Evolutionary conservation across 2,329 filamentous ascomycete genomes (phyloP), one percentile per base, ranked within the genome.

Genomic region (Phialophora verrucosa): DNA sequence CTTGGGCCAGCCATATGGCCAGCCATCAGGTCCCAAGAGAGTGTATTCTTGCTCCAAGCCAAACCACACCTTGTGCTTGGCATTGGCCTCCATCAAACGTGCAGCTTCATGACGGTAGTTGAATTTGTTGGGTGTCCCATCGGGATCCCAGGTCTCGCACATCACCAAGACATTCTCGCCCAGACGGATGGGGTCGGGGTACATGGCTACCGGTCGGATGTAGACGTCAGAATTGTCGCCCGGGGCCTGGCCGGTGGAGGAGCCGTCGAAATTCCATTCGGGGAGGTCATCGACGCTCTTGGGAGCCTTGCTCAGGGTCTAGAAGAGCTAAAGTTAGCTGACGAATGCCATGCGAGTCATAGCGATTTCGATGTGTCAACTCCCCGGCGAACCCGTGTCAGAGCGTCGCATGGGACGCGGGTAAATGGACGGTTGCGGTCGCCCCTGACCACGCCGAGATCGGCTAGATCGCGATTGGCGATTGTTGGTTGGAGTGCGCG

Each of bases 41-140:
- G 92, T 98, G 87, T 98, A 98, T 82, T 98, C 94, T 80, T 98
- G 94, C 80, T 97, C 94, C 20, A 99, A 89, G 82, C 95, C 95
- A 82, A 98, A 99, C 95, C 94, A 98, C 77, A 95, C 93, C 79
- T 91, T 85, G 75, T 94, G 90, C 65, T 88, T 84, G 79, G 89
- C 89, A 81, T 97, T 89, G 70, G 89, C 86, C 81, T 95, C 88
- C 92, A 98, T 96, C 75, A 97, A 85, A 81, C 95, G 90, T 77
- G 88, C 88, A 76, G 89, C 91, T 77, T 98, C 94, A 79, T 97
- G 91, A 74, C 95, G 92, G 89, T 90, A 91, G 90, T 99, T 99
- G 90, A 88, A 98, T 82, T 96, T 93, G 89, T 98, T 99, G 81
- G 95, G 95, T 70, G 89, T 92, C 78, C 93, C 93, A 81, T 97